Evolutionary conservation across 2,329 filamentous ascomycete species (phyloP).

Genomic region (Aspergillus sp.): DNA sequence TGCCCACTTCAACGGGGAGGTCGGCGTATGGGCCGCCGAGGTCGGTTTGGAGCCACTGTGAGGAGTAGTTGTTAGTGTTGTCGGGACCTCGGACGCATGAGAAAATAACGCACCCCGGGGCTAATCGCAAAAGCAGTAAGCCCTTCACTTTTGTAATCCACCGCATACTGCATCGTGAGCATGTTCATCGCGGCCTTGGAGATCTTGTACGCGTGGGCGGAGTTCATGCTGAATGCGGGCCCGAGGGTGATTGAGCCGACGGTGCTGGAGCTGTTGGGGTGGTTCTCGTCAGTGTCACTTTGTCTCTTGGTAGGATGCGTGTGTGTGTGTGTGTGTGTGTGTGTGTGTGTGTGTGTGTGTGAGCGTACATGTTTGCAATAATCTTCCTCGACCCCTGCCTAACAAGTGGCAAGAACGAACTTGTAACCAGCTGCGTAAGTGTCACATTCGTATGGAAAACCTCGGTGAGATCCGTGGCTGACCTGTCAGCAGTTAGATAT

Average conservation of each 20-base stretch:
- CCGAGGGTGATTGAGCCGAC: conserved; percentile 41
- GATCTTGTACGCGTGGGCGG: conserved; percentile 48
- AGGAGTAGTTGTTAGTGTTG: background rate
- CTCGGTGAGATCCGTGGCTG: conserved; percentile 42
- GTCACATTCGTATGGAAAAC: conserved; percentile 50
- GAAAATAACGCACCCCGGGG: conserved; percentile 47
- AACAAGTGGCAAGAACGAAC: conserved; percentile 45
- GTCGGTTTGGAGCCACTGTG: conserved; percentile 53
- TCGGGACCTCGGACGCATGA: no score
- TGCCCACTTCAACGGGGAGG: conserved; percentile 46
- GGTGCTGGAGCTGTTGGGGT: background rate
- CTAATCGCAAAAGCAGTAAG: conserved; percentile 49
- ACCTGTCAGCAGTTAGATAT: conserved; percentile 14
- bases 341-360: no score
- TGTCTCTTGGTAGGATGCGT: background rate
- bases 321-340: no score
- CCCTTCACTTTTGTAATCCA: conserved; percentile 40
- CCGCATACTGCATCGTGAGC: conserved; percentile 44
- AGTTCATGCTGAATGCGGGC: conserved; percentile 23
- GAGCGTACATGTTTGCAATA: conserved; percentile 49
- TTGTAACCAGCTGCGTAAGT: conserved; percentile 45
- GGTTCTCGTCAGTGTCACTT: background rate
- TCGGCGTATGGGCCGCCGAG: conserved; percentile 48
- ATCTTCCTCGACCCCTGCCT: conserved; percentile 47
- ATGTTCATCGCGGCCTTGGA: conserved; percentile 55